phyloP scores from a whole-genome alignment of 2,329 filamentous ascomycete species.

The Fusarium foetens region DNA sequence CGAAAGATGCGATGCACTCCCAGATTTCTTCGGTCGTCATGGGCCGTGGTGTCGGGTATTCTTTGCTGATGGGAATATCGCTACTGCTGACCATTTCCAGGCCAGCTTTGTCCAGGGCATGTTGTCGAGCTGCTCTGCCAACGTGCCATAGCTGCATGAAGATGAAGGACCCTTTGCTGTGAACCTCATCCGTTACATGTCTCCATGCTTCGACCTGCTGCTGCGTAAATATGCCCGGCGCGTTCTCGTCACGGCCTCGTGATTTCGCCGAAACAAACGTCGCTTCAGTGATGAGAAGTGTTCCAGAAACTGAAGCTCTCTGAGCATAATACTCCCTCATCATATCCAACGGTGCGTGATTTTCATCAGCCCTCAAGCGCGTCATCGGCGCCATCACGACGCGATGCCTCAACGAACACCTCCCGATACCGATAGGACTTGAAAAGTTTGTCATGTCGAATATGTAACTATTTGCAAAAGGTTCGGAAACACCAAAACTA shows the following conservation, averaged over 20 bases:
- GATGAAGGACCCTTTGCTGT: conserved; percentile 8
- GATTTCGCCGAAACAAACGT: conserved; percentile 9
- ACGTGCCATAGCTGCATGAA: conserved; percentile 29
- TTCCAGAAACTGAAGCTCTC: conserved; percentile 20
- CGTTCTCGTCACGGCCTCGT: conserved; percentile 7
- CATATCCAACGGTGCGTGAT: conserved; percentile 11
- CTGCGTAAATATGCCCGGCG: not conserved
- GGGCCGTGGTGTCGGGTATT: not conserved
- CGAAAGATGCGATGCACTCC: conserved; percentile 4
- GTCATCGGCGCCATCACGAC: conserved; percentile 28
- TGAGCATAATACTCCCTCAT: conserved; percentile 27
- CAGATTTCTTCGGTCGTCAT: conserved; percentile 6
- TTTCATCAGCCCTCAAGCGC: conserved; percentile 2
- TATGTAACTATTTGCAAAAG: not conserved
- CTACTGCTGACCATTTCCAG: conserved; percentile 24
- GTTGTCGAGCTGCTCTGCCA: conserved; percentile 8
- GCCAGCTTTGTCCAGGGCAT: not conserved
- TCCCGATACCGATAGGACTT: conserved; percentile 4
- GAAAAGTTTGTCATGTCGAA: not conserved
- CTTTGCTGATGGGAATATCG: not conserved
- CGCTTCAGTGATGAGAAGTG: conserved; percentile 22
- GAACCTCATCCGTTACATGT: conserved; percentile 2
- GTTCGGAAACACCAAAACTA: not conserved
- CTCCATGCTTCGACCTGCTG: conserved; percentile 13
- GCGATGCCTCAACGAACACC: conserved; percentile 14